Evolutionary conservation across 1,284 basidiomycete genomes (phyloP), one percentile per base, ranked within the genome.

Genomic region (Malassezia japonica): DNA sequence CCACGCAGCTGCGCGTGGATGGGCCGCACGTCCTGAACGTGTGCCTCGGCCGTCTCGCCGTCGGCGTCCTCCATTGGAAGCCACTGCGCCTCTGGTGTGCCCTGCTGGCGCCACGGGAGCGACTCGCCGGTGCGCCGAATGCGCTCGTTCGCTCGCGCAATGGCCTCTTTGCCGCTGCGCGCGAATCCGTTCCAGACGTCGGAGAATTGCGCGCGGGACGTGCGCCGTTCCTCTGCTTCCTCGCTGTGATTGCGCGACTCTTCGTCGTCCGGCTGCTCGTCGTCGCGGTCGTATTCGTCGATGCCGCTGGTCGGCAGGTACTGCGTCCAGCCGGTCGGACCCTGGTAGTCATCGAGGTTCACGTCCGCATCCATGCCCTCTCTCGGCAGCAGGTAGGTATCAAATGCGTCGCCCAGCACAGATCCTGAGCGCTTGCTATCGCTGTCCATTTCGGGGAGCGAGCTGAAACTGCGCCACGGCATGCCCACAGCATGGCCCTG

Each of bases 1-100:
- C 91, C 89, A 56, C 87, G 81, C 39, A 92, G 55, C 12, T 10
- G n/a, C 35, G 32, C 27, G 20, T 47, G 27, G 7, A 41, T n/a
- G 15, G 55, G 39, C 0, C 37, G 43, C 24, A 25, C 16, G 16
- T 23, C 29, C 25, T 23, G 37, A 28, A 23, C 12, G 34, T 13
- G 31, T 20, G 21, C 15, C 16, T 20, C 28, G 3, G 4, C 16
- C n/a, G 9, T 7, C 33, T 6, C 3, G 8, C 16, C 28, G n/a
- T 49, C 46, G 5, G 39, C n/a, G 23, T 40, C 39, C 31, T 33
- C 39, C 48, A 53, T 57, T 23, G 23, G 50, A 16, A 46, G 40
- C 50, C 50, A 52, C 29, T 32, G 13, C 12, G 10, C n/a, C 24
- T 39, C 37, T 7, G 12, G 40, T 9, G 40, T 10, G 16, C 25